Conservation (phyloP, 768 basidiomycete species). For the Suillus lakei region DNA sequence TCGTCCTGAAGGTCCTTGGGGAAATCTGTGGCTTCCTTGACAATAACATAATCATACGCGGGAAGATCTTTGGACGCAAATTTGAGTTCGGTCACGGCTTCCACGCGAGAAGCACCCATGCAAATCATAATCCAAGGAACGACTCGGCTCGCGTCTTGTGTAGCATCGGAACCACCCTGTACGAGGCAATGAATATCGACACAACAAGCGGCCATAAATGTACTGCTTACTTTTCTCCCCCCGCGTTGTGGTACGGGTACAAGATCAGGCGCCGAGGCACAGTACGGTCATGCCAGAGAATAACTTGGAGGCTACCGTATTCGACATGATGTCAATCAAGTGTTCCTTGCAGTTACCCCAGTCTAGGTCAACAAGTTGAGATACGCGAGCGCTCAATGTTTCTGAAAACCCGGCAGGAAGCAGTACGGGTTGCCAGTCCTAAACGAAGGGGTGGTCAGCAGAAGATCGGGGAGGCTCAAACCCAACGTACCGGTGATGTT, state of each 20-base stretch:
- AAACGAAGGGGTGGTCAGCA: constrained; percentile 15
- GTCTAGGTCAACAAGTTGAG: constrained; percentile 52
- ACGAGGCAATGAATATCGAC: constrained; percentile 6
- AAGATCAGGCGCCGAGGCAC: constrained; percentile 61
- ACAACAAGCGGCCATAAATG: background rate
- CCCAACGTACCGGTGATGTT: constrained; percentile 33
- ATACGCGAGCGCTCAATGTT: constrained; percentile 43
- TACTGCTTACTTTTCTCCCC: constrained; percentile 24
- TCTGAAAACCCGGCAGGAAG: constrained; percentile 55
- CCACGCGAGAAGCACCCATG: constrained; percentile 78
- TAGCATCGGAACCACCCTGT: constrained; percentile 28
- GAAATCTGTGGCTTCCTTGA: constrained; percentile 51
- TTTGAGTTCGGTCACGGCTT: constrained; percentile 58
- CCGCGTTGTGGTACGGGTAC: constrained; percentile 45
- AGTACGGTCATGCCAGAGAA: constrained; percentile 61
- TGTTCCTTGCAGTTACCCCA: constrained; percentile 58
- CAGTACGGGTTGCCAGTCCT: constrained; percentile 69
- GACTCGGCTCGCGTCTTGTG: constrained; percentile 46
- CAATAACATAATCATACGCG: constrained; percentile 66
- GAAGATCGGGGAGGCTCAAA: constrained; percentile 4
- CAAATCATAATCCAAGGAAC: constrained; percentile 72
- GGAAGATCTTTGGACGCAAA: constrained; percentile 39
- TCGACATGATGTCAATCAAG: constrained; percentile 62
- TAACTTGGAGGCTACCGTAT: constrained; percentile 58
- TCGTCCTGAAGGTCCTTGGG: constrained; percentile 28